A percentile compares a stretch with the other conserved stretches of the same genome.
Evolutionary conservation across 106 monocot genomes (phyloP).

Genomic region (Vanilla planifolia): DNA sequence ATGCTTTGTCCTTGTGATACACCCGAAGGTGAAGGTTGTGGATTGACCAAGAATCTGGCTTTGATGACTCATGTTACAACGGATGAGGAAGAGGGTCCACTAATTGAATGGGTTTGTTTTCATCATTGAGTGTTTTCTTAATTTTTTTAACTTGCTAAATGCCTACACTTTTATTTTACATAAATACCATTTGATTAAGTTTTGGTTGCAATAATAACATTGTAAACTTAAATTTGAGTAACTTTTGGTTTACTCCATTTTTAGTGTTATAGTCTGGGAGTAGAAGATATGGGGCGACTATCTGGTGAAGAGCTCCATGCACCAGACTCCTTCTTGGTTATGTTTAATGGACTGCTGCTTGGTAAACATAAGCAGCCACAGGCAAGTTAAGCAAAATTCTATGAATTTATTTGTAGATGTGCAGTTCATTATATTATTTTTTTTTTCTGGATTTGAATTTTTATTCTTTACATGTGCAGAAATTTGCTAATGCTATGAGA

Average conservation of each 20-base stretch:
- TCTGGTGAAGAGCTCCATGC: slow-evolving; percentile 89
- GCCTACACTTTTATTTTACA: no score
- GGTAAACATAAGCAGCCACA: slow-evolving; percentile 81
- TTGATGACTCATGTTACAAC: slow-evolving; percentile 98
- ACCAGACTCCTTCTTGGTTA: slow-evolving; percentile 66
- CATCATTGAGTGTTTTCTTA: slow-evolving; percentile 1
- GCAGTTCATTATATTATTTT: background rate
- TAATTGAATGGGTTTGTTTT: slow-evolving; percentile 65
- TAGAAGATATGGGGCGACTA: slow-evolving; percentile 55
- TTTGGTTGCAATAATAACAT: slow-evolving; percentile 14
- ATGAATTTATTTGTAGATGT: slow-evolving; percentile 3
- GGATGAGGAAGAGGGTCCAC: slow-evolving; percentile 85
- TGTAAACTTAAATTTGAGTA: no score
- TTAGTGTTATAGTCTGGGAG: slow-evolving; percentile 75
- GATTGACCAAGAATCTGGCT: slow-evolving; percentile 95
- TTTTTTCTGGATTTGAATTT: slow-evolving; percentile 4
- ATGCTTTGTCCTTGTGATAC: slow-evolving; percentile 99
- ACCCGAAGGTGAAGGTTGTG: slow-evolving; percentile 98
- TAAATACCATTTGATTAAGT: no score
- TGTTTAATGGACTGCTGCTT: slow-evolving; percentile 87
- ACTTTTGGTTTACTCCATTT: background rate
- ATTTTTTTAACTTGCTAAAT: background rate
- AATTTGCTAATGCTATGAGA: slow-evolving; percentile 68
- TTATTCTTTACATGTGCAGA: slow-evolving; percentile 27
- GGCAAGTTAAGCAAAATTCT: slow-evolving; percentile 25